Percentiles rank a stretch among this genome's conserved stretches.
Evolutionary conservation across 495 filamentous ascomycete species (phyloP).

Genomic region (Lentithecium fluviatile): DNA sequence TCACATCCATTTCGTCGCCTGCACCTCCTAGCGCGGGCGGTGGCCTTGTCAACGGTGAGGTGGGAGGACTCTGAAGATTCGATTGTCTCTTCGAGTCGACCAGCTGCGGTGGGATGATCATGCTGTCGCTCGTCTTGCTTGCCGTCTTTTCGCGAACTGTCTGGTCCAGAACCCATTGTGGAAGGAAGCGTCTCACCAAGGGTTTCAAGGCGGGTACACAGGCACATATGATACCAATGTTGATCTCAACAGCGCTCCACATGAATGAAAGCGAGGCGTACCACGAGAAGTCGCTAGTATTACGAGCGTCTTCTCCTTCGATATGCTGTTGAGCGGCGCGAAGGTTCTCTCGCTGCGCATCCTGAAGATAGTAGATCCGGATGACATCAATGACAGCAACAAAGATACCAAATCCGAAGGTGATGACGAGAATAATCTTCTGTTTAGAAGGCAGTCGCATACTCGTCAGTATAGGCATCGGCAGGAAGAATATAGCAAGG

Average conservation of each 20-base stretch:
- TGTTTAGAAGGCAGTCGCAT: conserved; percentile 82
- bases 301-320: conserved; percentile 17
- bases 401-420: conserved; percentile 80
- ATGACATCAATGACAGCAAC: conserved; percentile 86
- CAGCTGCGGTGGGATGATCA: background rate
- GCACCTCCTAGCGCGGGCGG: conserved; percentile 19
- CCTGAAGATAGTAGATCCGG: conserved; percentile 83
- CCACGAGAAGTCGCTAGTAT: conserved; percentile 58
- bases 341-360: conserved; percentile 47
- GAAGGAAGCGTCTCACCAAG: conserved; percentile 71
- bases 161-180: conserved; percentile 61
- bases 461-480: conserved; percentile 80
- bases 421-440: conserved; percentile 78
- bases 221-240: conserved; percentile 81
- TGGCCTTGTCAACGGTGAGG: conserved; percentile 11
- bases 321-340: conserved; percentile 6
- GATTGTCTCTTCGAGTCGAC: conserved; percentile 1
- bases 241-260: conserved; percentile 92
- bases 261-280: conserved; percentile 82
- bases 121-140: conserved; percentile 19
- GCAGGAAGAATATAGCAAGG: conserved; percentile 76
- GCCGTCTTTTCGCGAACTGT: conserved; percentile 21
- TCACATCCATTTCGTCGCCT: conserved; percentile 50
- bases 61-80: background rate
- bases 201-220: conserved; percentile 90